phyloP scores from a whole-genome alignment of 768 basidiomycete genomes.

The Suillus hirtellus region DNA sequence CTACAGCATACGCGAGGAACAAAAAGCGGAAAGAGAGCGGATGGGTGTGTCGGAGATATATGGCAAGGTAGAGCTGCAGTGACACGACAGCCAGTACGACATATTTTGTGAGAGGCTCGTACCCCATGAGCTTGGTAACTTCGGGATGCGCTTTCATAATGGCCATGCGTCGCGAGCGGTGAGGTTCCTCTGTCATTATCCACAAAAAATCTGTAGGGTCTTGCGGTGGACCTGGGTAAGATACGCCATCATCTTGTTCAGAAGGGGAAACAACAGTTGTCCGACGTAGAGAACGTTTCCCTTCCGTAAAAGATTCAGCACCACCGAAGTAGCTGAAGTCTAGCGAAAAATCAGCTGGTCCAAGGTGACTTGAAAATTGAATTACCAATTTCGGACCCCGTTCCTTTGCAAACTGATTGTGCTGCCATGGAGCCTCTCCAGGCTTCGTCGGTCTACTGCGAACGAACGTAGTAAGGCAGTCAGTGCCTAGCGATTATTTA shows the following conservation, averaged over 20 bases:
- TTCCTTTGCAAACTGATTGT: conserved; percentile 15
- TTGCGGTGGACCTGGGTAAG: conserved; percentile 56
- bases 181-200: conserved; percentile 98
- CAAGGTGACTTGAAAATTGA: not conserved
- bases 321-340: conserved; percentile 85
- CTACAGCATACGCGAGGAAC: conserved; percentile 77
- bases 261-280: conserved; percentile 46
- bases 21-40: conserved; percentile 75
- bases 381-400: conserved; percentile 23
- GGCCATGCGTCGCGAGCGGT: conserved; percentile 80
- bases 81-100: conserved; percentile 81
- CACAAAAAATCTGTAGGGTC: conserved; percentile 90
- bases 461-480: not conserved
- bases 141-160: conserved; percentile 96
- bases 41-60: conserved; percentile 63
- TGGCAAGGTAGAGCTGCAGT: conserved; percentile 68
- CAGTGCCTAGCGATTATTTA: not conserved
- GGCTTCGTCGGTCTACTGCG: not conserved
- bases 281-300: conserved; percentile 52
- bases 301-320: conserved; percentile 69
- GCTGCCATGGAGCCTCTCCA: conserved; percentile 15
- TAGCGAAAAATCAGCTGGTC: conserved; percentile 24
- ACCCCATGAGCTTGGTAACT: conserved; percentile 95
- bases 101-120: conserved; percentile 90
- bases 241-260: conserved; percentile 39